Percentiles rank a stretch among this genome's conserved stretches.
These are phyloP conservation scores for Sinapis alba DNA, from an alignment of 441 rosid genomes.

Conservation along the genomic window DNA sequence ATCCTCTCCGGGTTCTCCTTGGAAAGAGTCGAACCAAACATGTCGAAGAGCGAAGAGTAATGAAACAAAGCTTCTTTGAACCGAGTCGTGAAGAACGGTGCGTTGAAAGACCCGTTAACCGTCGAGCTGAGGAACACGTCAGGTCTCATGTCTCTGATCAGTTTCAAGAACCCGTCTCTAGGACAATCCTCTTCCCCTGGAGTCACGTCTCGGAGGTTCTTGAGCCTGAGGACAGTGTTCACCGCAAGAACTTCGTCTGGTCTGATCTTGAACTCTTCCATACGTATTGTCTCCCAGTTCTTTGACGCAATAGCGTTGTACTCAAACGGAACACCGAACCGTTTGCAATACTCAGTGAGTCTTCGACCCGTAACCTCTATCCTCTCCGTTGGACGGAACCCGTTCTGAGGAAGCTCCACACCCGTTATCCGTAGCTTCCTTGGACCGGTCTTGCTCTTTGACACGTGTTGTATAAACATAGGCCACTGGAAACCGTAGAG, in stretches of 20 bases:
- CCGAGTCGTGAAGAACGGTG: constrained; percentile 81
- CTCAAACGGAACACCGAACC: constrained; percentile 67
- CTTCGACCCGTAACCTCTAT: constrained; percentile 71
- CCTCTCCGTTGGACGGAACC: constrained; percentile 71
- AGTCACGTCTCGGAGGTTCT: constrained; percentile 73
- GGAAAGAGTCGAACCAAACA: constrained; percentile 54
- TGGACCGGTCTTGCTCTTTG: constrained; percentile 51
- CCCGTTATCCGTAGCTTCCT: constrained; percentile 68
- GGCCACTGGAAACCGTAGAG: constrained; percentile 95
- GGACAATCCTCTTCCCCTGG: constrained; percentile 50
- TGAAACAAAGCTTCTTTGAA: constrained; percentile 82
- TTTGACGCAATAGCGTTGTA: constrained; percentile 58
- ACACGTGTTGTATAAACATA: constrained; percentile 62
- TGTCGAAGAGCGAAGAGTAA: constrained; percentile 74
- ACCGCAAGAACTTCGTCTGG: constrained; percentile 61
- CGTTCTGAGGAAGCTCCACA: constrained; percentile 78
- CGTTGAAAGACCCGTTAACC: constrained; percentile 72
- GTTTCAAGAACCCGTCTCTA: constrained; percentile 49
- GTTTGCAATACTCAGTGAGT: constrained; percentile 52
- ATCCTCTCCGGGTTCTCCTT: constrained; percentile 56
- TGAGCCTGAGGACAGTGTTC: constrained; percentile 50
- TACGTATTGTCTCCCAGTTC: constrained; percentile 82
- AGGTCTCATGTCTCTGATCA: constrained; percentile 64
- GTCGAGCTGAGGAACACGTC: constrained; percentile 69
- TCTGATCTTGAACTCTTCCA: constrained; percentile 67